phyloP scores from a whole-genome alignment of 129 eudicot species.

The Flaveria robusta region DNA sequence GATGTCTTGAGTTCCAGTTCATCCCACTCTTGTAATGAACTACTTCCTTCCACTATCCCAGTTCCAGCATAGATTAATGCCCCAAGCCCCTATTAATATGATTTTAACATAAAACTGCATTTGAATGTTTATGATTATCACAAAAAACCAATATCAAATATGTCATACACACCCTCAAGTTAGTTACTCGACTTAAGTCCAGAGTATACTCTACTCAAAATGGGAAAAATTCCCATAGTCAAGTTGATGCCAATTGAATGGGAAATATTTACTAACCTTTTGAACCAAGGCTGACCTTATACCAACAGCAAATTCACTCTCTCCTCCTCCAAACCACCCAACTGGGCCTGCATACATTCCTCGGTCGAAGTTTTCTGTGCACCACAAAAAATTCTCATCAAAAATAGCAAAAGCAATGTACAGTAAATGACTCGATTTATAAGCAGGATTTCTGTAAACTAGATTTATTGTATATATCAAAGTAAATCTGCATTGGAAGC shows the following conservation, averaged over 20 bases:
- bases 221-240: not conserved
- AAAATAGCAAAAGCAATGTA: not conserved
- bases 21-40: slow-evolving; percentile 84
- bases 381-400: slow-evolving; percentile 19
- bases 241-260: not conserved
- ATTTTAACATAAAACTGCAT: slow-evolving; percentile 15
- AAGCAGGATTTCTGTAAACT: not conserved
- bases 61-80: slow-evolving; percentile 95
- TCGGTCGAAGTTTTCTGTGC: slow-evolving; percentile 85
- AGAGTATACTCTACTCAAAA: not conserved
- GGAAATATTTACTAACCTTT: slow-evolving; percentile 43
- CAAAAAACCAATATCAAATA: not conserved
- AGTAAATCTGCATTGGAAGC: not conserved
- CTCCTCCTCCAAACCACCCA: slow-evolving; percentile 98
- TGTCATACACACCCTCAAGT: not conserved
- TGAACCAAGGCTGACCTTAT: slow-evolving; percentile 88
- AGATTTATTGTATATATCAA: not conserved
- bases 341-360: slow-evolving; percentile 99
- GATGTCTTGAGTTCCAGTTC: slow-evolving; percentile 91
- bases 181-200: not conserved
- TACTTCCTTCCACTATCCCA: slow-evolving; percentile 92
- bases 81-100: slow-evolving; percentile 62
- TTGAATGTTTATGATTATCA: not conserved
- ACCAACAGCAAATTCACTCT: slow-evolving; percentile 98
- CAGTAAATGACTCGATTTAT: not conserved